These are phyloP conservation scores for Calonectria crousiana DNA, from an alignment of 2,329 filamentous ascomycete genomes.

Conservation along the genomic window DNA sequence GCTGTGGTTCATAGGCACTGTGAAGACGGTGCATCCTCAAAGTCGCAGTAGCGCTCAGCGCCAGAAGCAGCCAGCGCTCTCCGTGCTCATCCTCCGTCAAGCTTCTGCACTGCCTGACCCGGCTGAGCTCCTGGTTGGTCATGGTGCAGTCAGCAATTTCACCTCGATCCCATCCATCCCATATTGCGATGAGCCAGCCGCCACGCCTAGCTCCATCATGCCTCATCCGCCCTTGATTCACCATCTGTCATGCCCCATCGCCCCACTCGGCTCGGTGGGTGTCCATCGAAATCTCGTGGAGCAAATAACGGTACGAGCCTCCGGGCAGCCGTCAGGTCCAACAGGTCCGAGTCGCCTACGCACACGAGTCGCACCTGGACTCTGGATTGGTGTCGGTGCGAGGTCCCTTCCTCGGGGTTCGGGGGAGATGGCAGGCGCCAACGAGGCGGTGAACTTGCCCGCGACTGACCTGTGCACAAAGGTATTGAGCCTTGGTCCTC, in stretches of 20 bases:
- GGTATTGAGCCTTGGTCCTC: constrained; percentile 4
- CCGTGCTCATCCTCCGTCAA: not conserved
- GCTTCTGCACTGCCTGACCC: constrained; percentile 17
- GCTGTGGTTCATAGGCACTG: constrained; percentile 25
- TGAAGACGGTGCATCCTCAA: constrained; percentile 31
- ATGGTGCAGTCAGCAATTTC: constrained; percentile 12
- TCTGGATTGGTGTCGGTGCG: constrained; percentile 3
- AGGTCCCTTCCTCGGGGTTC: not conserved
- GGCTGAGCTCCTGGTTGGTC: constrained; percentile 24
- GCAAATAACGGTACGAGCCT: constrained; percentile 2
- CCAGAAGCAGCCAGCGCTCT: constrained; percentile 12
- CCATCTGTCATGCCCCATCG: constrained; percentile 14
- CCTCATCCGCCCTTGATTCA: constrained; percentile 17
- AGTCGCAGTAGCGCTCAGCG: constrained; percentile 18
- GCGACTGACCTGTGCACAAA: constrained; percentile 15
- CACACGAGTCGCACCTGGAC: constrained; percentile 14
- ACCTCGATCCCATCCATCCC: not conserved
- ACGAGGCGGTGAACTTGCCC: constrained; percentile 20
- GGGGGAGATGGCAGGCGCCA: not conserved
- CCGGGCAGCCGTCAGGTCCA: constrained; percentile 4
- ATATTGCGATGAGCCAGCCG: constrained; percentile 5
- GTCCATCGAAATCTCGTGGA: constrained; percentile 16
- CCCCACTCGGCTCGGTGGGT: constrained; percentile 17
- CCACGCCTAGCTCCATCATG: constrained; percentile 10
- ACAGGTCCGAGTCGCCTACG: not conserved